Conservation (phyloP, 768 basidiomycete species). For the Lentinula lateritia region DNA sequence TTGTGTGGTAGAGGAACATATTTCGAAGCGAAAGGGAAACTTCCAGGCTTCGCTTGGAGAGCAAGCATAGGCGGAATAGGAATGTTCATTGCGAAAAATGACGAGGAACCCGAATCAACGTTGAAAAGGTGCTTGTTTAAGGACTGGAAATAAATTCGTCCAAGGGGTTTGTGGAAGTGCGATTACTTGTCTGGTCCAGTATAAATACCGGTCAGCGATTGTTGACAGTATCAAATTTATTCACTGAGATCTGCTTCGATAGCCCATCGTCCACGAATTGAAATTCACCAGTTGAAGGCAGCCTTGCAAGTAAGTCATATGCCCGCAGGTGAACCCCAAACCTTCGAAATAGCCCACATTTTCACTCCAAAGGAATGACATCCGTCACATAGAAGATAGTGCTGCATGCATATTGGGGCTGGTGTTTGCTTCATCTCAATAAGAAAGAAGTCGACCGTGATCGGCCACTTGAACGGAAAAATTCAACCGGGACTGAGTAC, state of each 20-base stretch:
- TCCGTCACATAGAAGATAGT: neutral
- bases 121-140: no score
- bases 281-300: neutral
- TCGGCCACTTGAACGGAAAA: neutral
- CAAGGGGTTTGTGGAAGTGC: neutral
- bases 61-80: slow-evolving; percentile 3
- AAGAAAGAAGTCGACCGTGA: no score
- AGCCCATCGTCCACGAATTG: neutral
- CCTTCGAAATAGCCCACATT: neutral
- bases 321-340: neutral
- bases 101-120: neutral
- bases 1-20: slow-evolving; percentile 25
- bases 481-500: neutral
- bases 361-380: neutral
- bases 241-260: neutral
- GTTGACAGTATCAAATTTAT: neutral
- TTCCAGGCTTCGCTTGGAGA: neutral
- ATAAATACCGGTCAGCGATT: neutral
- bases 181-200: neutral
- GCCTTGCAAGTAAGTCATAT: no score
- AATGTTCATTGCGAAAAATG: neutral
- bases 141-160: neutral
- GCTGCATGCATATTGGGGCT: no score
- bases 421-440: no score
- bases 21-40: slow-evolving; percentile 19